These are phyloP conservation scores for Ceratocystis huliohia DNA, from an alignment of 2,329 filamentous ascomycete species.

Conservation along the genomic window DNA sequence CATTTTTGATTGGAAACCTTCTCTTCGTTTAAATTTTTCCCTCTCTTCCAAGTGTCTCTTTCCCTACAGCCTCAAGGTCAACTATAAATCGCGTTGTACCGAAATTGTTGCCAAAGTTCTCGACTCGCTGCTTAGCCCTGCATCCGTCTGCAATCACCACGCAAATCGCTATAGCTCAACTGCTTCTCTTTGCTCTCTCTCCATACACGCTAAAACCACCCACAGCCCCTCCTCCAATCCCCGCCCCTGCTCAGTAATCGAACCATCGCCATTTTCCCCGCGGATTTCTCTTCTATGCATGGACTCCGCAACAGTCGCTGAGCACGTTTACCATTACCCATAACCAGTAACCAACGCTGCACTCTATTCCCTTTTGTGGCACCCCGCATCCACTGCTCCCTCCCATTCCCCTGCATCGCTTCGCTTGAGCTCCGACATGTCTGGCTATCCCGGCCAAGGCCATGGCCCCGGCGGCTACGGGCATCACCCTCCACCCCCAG, in stretches of 20 bases:
- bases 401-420: not conserved
- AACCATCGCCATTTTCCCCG: not conserved
- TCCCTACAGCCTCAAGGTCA: not conserved
- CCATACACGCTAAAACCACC: not conserved
- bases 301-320: not conserved
- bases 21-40: not conserved
- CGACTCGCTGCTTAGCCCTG: not conserved
- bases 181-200: not conserved
- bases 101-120: not conserved
- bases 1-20: not conserved
- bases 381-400: not conserved
- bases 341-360: no score
- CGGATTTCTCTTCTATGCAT: not conserved
- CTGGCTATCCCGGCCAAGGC: slow-evolving; percentile 20
- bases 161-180: not conserved
- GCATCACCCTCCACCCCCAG: slow-evolving; percentile 23
- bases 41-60: not conserved
- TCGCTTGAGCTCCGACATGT: slow-evolving; percentile 10
- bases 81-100: not conserved
- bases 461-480: slow-evolving; percentile 23
- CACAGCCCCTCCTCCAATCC: not conserved
- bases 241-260: not conserved
- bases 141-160: not conserved
- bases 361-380: not conserved
- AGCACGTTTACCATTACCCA: not conserved